phyloP scores from a whole-genome alignment of 1,139 yeast genomes.

The Insectozyma bohioensis region DNA sequence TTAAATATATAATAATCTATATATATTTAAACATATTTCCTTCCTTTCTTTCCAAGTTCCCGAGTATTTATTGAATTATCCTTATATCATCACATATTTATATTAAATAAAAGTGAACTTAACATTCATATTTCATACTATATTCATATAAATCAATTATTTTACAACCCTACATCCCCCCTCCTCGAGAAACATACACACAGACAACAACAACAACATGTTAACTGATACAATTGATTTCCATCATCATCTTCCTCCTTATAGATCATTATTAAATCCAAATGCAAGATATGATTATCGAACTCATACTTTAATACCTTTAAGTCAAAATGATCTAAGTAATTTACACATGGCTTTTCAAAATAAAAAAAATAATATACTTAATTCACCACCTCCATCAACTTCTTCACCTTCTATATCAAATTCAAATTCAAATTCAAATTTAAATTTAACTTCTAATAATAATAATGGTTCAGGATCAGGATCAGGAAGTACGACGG shows the following conservation, averaged over 20 bases:
- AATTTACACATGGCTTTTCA: slow-evolving; percentile 13
- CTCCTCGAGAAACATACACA: no score
- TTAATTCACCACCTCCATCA: slow-evolving; percentile 4
- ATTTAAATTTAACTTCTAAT: neutral
- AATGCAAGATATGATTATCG: slow-evolving; percentile 43
- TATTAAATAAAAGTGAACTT: no score
- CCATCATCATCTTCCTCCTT: slow-evolving; percentile 41
- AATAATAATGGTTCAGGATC: slow-evolving; percentile 1
- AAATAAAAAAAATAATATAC: slow-evolving; percentile 11
- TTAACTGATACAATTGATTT: slow-evolving; percentile 24
- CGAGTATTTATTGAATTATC: no score
- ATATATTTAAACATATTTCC: no score
- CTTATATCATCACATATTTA: no score
- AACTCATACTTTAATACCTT: slow-evolving; percentile 40
- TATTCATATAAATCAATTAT: no score
- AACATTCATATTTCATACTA: no score
- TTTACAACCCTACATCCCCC: no score
- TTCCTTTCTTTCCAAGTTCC: no score
- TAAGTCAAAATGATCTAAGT: slow-evolving; percentile 33
- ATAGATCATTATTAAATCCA: slow-evolving; percentile 44
- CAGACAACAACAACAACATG: no score
- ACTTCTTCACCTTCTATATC: slow-evolving; percentile 1
- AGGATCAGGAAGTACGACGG: no score
- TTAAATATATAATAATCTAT: no score
- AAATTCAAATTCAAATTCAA: neutral